Evolutionary conservation across 2,329 filamentous ascomycete species (phyloP).

Genomic region (Pseudodiploospora longispora): DNA sequence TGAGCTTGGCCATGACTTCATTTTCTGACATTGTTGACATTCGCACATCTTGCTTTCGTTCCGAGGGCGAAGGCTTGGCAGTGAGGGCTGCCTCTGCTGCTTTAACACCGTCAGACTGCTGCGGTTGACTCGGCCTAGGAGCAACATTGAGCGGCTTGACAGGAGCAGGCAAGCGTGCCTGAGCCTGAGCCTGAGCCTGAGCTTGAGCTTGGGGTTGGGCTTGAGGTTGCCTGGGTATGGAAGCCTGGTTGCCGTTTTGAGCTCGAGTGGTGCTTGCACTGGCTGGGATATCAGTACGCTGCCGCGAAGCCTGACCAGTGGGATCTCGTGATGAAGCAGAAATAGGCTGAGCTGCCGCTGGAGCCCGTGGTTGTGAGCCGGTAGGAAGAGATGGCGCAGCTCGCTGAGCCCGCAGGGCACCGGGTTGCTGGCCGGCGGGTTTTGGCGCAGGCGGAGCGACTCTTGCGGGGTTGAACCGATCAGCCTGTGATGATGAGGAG

Average conservation of each 20-base stretch:
- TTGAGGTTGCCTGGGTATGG: slow-evolving; percentile 35
- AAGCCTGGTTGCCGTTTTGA: slow-evolving; percentile 45
- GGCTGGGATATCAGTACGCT: slow-evolving; percentile 39
- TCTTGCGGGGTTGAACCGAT: slow-evolving; percentile 78
- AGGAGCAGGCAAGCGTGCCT: slow-evolving; percentile 47
- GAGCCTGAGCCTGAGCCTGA: slow-evolving; percentile 35
- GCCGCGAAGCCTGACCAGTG: slow-evolving; percentile 32
- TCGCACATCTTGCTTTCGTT: slow-evolving; percentile 84
- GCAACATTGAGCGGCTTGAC: slow-evolving; percentile 76
- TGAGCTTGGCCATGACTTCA: slow-evolving; percentile 93
- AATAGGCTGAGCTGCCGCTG: slow-evolving; percentile 41
- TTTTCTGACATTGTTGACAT: slow-evolving; percentile 98
- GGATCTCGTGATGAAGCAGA: slow-evolving; percentile 37
- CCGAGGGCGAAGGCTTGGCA: slow-evolving; percentile 63
- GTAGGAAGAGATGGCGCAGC: slow-evolving; percentile 66
- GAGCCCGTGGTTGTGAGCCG: slow-evolving; percentile 37
- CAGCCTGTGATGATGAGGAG: slow-evolving; percentile 35
- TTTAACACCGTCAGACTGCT: slow-evolving; percentile 63
- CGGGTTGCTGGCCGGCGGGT: slow-evolving; percentile 45
- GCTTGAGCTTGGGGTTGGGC: slow-evolving; percentile 17
- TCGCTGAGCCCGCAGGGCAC: slow-evolving; percentile 61
- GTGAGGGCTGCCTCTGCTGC: slow-evolving; percentile 84
- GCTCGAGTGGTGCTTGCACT: slow-evolving; percentile 48
- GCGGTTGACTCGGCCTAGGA: slow-evolving; percentile 48
- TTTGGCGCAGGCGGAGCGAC: slow-evolving; percentile 76